These are phyloP conservation scores for Sphaerulina musiva DNA, from an alignment of 2,329 filamentous ascomycete genomes.

Conservation along the genomic window DNA sequence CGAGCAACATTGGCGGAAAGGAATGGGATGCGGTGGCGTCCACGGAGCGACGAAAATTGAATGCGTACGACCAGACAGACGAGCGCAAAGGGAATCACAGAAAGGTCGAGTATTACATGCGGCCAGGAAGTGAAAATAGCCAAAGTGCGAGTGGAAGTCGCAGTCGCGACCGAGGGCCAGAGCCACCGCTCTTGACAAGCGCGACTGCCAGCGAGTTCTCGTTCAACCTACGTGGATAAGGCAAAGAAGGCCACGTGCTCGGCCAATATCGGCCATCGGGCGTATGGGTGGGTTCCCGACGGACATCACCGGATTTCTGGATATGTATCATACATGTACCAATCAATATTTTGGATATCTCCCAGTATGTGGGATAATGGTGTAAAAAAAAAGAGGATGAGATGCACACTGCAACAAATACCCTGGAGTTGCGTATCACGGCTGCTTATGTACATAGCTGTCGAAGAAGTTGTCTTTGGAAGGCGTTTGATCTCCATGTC, in stretches of 20 bases:
- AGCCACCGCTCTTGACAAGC: slow-evolving; percentile 10
- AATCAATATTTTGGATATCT: neutral
- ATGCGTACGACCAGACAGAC: slow-evolving; percentile 20
- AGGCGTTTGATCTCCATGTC: no score
- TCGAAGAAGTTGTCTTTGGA: no score
- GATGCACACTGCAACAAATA: no score
- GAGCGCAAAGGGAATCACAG: slow-evolving; percentile 16
- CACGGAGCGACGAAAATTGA: slow-evolving; percentile 18
- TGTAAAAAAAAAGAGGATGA: neutral
- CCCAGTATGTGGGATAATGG: neutral
- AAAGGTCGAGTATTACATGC: slow-evolving; percentile 11
- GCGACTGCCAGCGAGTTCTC: slow-evolving; percentile 23
- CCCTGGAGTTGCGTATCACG: no score
- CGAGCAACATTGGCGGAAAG: slow-evolving; percentile 31
- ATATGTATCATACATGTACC: neutral
- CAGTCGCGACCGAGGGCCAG: slow-evolving; percentile 13
- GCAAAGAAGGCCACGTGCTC: neutral
- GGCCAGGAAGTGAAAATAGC: slow-evolving; percentile 11
- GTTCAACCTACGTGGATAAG: slow-evolving; percentile 15
- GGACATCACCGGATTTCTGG: neutral
- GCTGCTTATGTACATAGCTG: no score
- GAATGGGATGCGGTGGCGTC: slow-evolving; percentile 27
- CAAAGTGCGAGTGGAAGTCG: slow-evolving; percentile 5
- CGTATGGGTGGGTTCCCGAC: neutral
- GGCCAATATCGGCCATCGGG: neutral